phyloP scores from a whole-genome alignment of 73 alveolate genomes.

The Paramecium pentaurelia region DNA sequence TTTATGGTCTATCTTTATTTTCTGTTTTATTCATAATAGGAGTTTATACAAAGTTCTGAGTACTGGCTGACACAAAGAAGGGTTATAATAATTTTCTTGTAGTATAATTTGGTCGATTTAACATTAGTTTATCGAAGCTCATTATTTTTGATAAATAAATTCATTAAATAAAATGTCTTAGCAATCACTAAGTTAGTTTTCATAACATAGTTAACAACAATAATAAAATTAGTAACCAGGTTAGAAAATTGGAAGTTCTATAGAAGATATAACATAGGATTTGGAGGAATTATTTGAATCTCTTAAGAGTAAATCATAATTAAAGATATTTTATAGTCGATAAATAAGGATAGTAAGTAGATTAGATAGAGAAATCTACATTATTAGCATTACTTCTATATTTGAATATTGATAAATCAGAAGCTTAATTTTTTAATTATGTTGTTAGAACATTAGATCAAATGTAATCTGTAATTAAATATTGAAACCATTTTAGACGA shows the following conservation, averaged over 20 bases:
- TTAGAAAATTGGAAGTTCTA: not conserved
- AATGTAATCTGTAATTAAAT: not conserved
- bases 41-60: not conserved
- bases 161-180: not conserved
- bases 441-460: conserved; percentile 4
- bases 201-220: not conserved
- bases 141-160: not conserved
- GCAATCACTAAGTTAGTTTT: not conserved
- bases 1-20: not conserved
- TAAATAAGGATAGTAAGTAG: not conserved
- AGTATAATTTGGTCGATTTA: not conserved
- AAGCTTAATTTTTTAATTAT: conserved; percentile 15
- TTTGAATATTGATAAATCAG: conserved; percentile 13
- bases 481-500: not conserved
- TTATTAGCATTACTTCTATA: not conserved
- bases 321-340: not conserved
- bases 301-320: not conserved
- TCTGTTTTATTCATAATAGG: not conserved
- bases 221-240: not conserved
- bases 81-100: not conserved
- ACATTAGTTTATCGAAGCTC: conserved; percentile 1
- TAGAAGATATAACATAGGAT: not conserved
- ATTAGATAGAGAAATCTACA: conserved; percentile 15
- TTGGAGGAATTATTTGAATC: conserved; percentile 13
- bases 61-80: not conserved